Percentiles rank a stretch among this genome's conserved stretches.
Evolutionary conservation across 768 basidiomycete genomes (phyloP).

Genomic region (Clitopilus passeckerianus): DNA sequence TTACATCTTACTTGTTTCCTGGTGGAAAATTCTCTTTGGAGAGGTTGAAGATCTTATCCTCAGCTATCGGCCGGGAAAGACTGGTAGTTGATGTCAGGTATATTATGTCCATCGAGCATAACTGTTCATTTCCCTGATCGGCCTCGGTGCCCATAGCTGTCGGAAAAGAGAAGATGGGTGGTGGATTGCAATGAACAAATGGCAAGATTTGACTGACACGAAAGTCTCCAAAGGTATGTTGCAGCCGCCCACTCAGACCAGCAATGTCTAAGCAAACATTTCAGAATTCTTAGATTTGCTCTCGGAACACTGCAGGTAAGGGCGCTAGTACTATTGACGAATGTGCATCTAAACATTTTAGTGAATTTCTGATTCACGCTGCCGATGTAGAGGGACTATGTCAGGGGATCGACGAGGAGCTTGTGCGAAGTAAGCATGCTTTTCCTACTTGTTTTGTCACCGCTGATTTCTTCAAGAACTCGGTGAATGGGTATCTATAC

Average conservation of each 20-base stretch:
- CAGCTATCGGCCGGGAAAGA: slow-evolving; percentile 71
- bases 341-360: slow-evolving; percentile 20
- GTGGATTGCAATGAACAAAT: slow-evolving; percentile 98
- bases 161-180: slow-evolving; percentile 71
- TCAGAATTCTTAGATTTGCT: slow-evolving; percentile 76
- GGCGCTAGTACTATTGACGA: neutral
- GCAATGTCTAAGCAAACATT: neutral
- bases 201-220: slow-evolving; percentile 96
- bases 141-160: slow-evolving; percentile 51
- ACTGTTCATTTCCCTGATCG: neutral
- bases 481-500: slow-evolving; percentile 87
- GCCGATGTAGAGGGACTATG: slow-evolving; percentile 99
- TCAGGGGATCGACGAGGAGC: slow-evolving; percentile 88
- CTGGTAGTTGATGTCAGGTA: slow-evolving; percentile 96
- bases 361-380: slow-evolving; percentile 93
- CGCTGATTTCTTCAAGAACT: slow-evolving; percentile 49
- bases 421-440: slow-evolving; percentile 64
- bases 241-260: neutral
- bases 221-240: slow-evolving; percentile 72
- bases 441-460: neutral
- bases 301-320: slow-evolving; percentile 75
- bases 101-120: slow-evolving; percentile 9
- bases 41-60: slow-evolving; percentile 57
- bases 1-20: slow-evolving; percentile 97
- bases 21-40: slow-evolving; percentile 72